Evolutionary conservation across 164 flowering plant genomes (phyloP), one percentile per base, ranked within the genome.

Genomic region (Vitis labrusca): DNA sequence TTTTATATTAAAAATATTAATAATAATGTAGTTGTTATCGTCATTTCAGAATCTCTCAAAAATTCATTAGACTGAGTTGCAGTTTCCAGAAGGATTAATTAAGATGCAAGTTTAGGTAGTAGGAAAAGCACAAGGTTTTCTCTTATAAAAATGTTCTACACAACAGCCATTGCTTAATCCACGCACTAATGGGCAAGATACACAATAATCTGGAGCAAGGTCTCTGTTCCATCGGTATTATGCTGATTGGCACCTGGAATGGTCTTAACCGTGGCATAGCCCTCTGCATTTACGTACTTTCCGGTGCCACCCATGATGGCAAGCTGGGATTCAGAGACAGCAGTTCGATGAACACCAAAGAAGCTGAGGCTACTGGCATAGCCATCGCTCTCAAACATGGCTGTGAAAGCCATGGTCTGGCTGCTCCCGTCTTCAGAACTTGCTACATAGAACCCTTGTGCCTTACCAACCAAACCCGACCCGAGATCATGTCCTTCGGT

Each of bases 251-350:
- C 51, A 3, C 67, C 71, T 1, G 84, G 79, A 54, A 82, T 53
- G 8, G 87, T 83, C 85, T 85, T 83, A 10, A 88, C 79, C 0
- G 68, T 77, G 1, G 93, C 90, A 59, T 65, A 82, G 3, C 94
- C 94, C 76, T 80, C 84, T 13, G 92, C 93, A 65, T 85, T 84
- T 32, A 79, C 74, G 60, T 83, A 89, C 84, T 88, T 91, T 7
- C 94, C 93, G 0, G 93, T 92, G 9, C 98, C 97, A n/a, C 94
- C 98, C 86, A 89, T 93, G 63, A 91, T 67, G 0, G 86, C 86
- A 2, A 89, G 68, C 29, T 83, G 84, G 51, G 88, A 89, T 49
- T 86, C 91, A 0, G 89, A 79, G 2, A 80, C 87, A 1, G 75
- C 87, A 0, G 77, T 78, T 19, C 82, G 67, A 59, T 83, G 88